These are phyloP conservation scores for Penicillium atrosanguineum DNA, from an alignment of 495 filamentous ascomycete species.

Conservation along the genomic window DNA sequence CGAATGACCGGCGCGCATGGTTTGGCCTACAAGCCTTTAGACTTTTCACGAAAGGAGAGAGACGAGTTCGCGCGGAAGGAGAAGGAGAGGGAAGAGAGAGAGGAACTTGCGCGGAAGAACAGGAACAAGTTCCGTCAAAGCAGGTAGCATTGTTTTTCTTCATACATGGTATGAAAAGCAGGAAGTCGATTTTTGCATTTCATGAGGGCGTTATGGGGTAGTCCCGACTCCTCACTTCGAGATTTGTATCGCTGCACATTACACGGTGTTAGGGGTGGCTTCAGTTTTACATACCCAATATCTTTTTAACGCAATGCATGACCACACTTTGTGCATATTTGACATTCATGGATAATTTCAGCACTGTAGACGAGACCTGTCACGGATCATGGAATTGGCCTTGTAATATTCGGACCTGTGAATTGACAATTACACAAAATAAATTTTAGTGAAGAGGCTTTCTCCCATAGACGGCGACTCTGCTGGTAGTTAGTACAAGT, in stretches of 20 bases:
- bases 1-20: constrained; percentile 41
- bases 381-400: too few relatives aligned
- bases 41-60: constrained; percentile 28
- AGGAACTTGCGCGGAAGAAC: not conserved
- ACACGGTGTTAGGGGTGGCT: constrained; percentile 11
- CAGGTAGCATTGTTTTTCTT: not conserved
- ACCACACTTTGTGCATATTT: not conserved
- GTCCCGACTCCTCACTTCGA: not conserved
- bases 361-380: too few relatives aligned
- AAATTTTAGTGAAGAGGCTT: too few relatives aligned
- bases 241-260: constrained; percentile 2
- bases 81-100: not conserved
- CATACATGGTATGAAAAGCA: not conserved
- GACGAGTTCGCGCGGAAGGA: constrained; percentile 12
- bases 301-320: not conserved
- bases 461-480: too few relatives aligned
- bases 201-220: not conserved
- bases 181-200: not conserved
- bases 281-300: constrained; percentile 9
- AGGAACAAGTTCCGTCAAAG: not conserved
- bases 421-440: too few relatives aligned
- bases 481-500: too few relatives aligned
- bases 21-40: constrained; percentile 40
- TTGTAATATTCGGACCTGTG: too few relatives aligned
- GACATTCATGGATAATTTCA: not conserved